Conservation (phyloP, 805 yeast species). For the Kazachstania psychrophila region DNA sequence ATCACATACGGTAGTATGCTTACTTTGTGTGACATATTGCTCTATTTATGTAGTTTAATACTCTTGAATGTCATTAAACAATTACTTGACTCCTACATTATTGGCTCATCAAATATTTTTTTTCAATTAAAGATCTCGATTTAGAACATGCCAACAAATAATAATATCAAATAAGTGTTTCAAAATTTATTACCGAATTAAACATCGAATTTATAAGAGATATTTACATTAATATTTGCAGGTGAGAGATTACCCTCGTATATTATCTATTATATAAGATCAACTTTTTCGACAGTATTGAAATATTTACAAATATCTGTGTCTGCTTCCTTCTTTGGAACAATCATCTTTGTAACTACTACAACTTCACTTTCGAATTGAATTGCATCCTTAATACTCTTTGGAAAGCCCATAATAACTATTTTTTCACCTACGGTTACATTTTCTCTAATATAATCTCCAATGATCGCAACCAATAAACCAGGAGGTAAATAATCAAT, state of each 20-base stretch:
- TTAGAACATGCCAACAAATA: too few relatives aligned
- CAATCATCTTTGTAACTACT: slow-evolving; percentile 34
- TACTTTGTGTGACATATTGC: slow-evolving; percentile 24
- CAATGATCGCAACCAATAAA: slow-evolving; percentile 28
- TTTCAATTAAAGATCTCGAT: too few relatives aligned
- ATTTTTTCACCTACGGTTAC: slow-evolving; percentile 35
- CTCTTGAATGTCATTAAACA: too few relatives aligned
- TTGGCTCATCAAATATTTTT: too few relatives aligned
- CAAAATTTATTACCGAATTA: too few relatives aligned
- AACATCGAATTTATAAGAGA: too few relatives aligned
- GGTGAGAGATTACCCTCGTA: too few relatives aligned
- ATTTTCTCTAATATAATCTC: slow-evolving; percentile 22
- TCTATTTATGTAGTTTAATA: too few relatives aligned
- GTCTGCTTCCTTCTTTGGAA: slow-evolving; percentile 21
- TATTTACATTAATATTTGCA: too few relatives aligned
- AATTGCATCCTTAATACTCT: slow-evolving; percentile 53
- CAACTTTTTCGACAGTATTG: slow-evolving; percentile 51
- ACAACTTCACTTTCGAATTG: slow-evolving; percentile 66
- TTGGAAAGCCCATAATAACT: slow-evolving; percentile 51
- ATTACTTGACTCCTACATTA: too few relatives aligned
- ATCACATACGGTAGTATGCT: slow-evolving; percentile 37
- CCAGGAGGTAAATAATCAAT: slow-evolving; percentile 30
- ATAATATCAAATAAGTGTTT: too few relatives aligned
- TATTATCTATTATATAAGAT: slow-evolving; percentile 4
- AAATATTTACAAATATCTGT: slow-evolving; percentile 52